Conservation (phyloP, 2,329 filamentous ascomycete species). For the Lachnellula cervina region DNA sequence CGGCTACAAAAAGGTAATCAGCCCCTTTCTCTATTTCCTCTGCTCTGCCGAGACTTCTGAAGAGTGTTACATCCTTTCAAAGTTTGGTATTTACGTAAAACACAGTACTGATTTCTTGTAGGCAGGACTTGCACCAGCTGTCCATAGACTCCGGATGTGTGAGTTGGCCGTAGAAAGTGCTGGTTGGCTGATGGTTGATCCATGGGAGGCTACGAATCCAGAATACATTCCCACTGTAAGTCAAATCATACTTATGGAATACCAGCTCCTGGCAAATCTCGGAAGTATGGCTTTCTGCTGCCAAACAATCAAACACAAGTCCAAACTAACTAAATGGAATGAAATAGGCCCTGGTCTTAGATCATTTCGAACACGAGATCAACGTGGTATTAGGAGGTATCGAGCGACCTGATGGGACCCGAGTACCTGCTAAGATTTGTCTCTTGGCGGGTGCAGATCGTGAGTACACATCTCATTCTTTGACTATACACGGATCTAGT, state of each 20-base stretch:
- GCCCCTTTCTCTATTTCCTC: too few relatives aligned
- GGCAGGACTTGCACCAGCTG: slow-evolving; percentile 65
- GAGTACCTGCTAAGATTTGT: slow-evolving; percentile 63
- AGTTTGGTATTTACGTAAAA: neutral
- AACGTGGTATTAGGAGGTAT: slow-evolving; percentile 74
- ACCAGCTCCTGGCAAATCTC: too few relatives aligned
- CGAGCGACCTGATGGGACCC: slow-evolving; percentile 59
- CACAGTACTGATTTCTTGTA: too few relatives aligned
- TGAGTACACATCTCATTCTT: too few relatives aligned
- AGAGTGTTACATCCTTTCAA: too few relatives aligned
- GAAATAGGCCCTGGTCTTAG: slow-evolving; percentile 65
- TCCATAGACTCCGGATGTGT: slow-evolving; percentile 79
- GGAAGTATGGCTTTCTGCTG: too few relatives aligned
- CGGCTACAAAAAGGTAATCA: slow-evolving; percentile 62
- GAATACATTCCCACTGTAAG: slow-evolving; percentile 55
- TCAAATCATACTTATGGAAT: too few relatives aligned
- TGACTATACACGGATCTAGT: too few relatives aligned
- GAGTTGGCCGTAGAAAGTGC: slow-evolving; percentile 72
- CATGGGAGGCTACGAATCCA: slow-evolving; percentile 81
- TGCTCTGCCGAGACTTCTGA: too few relatives aligned
- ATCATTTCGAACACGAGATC: slow-evolving; percentile 88
- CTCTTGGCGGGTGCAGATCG: slow-evolving; percentile 76
- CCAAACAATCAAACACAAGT: too few relatives aligned
- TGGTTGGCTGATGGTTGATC: slow-evolving; percentile 80
- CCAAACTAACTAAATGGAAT: too few relatives aligned